A percentile compares a stretch with the other conserved stretches of the same genome.
Conservation (phyloP, 306 rosid species). For the Purshia tridentata region DNA sequence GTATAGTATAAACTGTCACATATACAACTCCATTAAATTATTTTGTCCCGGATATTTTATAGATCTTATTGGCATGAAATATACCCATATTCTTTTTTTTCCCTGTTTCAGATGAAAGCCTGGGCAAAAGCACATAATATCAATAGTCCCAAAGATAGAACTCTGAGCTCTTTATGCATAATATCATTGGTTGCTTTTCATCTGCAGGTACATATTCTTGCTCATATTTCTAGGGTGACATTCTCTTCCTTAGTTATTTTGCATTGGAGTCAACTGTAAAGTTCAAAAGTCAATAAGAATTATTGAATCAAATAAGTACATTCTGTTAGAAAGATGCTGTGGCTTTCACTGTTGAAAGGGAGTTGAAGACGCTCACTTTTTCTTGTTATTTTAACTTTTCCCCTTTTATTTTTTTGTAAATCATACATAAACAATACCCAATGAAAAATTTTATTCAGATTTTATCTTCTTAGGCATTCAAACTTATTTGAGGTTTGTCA, state of each 20-base stretch:
- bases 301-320: not conserved
- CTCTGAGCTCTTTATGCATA: conserved; percentile 18
- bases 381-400: too few relatives aligned
- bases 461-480: not conserved
- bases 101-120: conserved; percentile 18
- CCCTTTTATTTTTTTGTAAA: too few relatives aligned
- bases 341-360: not conserved
- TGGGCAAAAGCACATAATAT: conserved; percentile 18
- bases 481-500: not conserved
- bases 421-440: too few relatives aligned
- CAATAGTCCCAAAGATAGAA: conserved; percentile 17
- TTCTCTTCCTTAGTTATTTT: not conserved
- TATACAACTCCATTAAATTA: not conserved
- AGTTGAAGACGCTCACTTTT: too few relatives aligned
- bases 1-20: not conserved
- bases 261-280: not conserved
- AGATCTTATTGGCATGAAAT: not conserved
- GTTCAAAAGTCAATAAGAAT: not conserved
- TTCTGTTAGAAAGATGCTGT: not conserved
- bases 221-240: not conserved
- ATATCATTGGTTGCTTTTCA: conserved; percentile 11
- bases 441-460: not conserved
- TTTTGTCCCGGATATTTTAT: not conserved
- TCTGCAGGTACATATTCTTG: conserved; percentile 7
- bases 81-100: not conserved